Evolutionary conservation across 2,329 filamentous ascomycete genomes (phyloP).

Genomic region (Huntiella abstrusa): DNA sequence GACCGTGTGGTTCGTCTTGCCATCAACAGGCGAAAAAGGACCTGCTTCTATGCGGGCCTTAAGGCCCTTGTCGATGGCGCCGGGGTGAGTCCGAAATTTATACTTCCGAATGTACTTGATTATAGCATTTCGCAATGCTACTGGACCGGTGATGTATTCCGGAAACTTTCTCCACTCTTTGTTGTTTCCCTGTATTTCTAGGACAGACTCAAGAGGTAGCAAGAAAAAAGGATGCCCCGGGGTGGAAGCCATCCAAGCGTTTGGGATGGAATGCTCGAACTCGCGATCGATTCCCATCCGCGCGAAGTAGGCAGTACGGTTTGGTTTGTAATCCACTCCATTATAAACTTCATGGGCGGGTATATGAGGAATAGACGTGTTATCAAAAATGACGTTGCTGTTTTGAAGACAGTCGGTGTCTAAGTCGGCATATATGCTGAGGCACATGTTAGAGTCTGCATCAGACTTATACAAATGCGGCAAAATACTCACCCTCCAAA

Average conservation of each 20-base stretch:
- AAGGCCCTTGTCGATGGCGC: conserved; percentile 4
- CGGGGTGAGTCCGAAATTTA: background rate
- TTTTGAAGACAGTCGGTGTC: conserved; percentile 18
- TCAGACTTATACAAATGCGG: background rate
- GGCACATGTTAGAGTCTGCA: background rate
- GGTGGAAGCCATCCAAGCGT: conserved; percentile 21
- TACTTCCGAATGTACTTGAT: conserved; percentile 9
- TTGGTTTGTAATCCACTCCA: background rate
- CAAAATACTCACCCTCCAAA: conserved; percentile 17
- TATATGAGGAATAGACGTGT: conserved; percentile 12
- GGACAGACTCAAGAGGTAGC: conserved; percentile 14
- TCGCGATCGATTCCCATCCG: conserved; percentile 17
- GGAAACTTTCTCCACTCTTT: conserved; percentile 1
- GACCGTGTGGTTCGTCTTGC: conserved; percentile 11
- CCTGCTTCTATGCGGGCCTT: conserved; percentile 1
- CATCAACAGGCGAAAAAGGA: conserved; percentile 1
- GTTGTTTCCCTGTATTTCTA: conserved; percentile 4
- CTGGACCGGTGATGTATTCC: conserved; percentile 12
- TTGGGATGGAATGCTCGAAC: conserved; percentile 19
- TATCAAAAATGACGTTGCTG: conserved; percentile 14
- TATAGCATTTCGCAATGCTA: conserved; percentile 12
- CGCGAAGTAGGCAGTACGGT: conserved; percentile 16
- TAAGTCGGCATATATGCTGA: conserved; percentile 17
- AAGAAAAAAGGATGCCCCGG: conserved; percentile 20
- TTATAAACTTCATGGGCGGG: background rate